Conservation (phyloP, 345 rosid species). For the Zanthoxylum bungeanum region DNA sequence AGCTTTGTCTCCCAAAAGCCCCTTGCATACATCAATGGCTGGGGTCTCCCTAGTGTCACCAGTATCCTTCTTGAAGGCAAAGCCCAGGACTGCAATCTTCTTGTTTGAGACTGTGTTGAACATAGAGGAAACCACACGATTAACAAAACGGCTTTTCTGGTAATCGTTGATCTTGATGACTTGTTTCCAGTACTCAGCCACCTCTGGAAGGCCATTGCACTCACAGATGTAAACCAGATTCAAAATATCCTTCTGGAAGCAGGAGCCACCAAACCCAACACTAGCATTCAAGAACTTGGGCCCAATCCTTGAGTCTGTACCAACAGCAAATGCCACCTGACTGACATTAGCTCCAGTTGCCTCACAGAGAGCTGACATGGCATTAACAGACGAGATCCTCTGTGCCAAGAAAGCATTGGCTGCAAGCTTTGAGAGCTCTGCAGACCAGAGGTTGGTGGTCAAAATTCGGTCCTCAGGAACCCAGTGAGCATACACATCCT, state of each 20-base stretch:
- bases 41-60: conserved; percentile 94
- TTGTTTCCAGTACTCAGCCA: conserved; percentile 94
- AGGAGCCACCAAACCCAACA: conserved; percentile 90
- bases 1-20: conserved; percentile 86
- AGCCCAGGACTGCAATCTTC: conserved; percentile 78
- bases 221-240: conserved; percentile 90
- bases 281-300: conserved; percentile 86
- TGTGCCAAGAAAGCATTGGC: conserved; percentile 93
- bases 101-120: conserved; percentile 81
- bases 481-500: conserved; percentile 81
- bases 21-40: conserved; percentile 92
- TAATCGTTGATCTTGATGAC: conserved; percentile 93
- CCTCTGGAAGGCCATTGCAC: conserved; percentile 92
- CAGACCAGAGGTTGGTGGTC: conserved; percentile 93
- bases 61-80: conserved; percentile 91
- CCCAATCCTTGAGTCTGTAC: conserved; percentile 76
- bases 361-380: conserved; percentile 93
- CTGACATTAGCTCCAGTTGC: conserved; percentile 84
- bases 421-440: conserved; percentile 93
- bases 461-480: conserved; percentile 76
- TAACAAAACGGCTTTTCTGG: conserved; percentile 82
- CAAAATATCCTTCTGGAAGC: conserved; percentile 88
- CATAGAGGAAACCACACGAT: conserved; percentile 85
- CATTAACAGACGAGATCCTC: conserved; percentile 87
- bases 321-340: conserved; percentile 76